These are phyloP conservation scores for Tetradesmus lagerheimii DNA, from an alignment of 139 green algal species.

Conservation along the genomic window DNA sequence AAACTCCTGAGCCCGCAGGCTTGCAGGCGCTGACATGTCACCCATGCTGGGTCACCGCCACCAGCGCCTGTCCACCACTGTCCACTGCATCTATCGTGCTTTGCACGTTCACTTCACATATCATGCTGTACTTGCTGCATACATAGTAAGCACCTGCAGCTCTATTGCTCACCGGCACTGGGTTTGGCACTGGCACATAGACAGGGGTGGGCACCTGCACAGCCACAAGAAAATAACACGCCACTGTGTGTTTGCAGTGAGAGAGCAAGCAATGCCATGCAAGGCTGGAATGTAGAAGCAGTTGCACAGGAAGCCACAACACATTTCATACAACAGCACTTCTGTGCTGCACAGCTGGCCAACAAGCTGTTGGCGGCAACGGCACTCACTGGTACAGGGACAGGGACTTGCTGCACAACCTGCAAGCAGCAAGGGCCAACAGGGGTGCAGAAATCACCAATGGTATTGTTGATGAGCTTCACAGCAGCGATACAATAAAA, in stretches of 20 bases:
- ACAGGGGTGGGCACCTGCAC: background rate
- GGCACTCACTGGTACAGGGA: slow-evolving; percentile 5
- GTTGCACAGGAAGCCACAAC: background rate
- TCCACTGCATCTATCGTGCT: too few relatives aligned
- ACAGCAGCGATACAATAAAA: too few relatives aligned
- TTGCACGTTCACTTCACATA: too few relatives aligned
- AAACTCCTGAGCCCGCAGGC: too few relatives aligned
- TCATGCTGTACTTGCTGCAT: too few relatives aligned
- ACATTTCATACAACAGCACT: background rate
- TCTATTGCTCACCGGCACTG: slow-evolving; percentile 13
- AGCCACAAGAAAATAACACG: background rate
- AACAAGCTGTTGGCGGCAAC: background rate
- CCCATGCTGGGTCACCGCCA: too few relatives aligned
- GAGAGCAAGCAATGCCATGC: too few relatives aligned
- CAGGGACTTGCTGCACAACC: background rate
- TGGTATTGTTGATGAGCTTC: too few relatives aligned
- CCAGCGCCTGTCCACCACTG: too few relatives aligned
- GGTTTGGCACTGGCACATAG: background rate
- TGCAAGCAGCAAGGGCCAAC: background rate
- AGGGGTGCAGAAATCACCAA: too few relatives aligned
- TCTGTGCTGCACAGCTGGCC: background rate
- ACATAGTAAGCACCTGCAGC: too few relatives aligned
- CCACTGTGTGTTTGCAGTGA: too few relatives aligned
- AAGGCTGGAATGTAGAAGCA: background rate
- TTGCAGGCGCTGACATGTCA: background rate